These are phyloP conservation scores for Nelumbo lutea DNA, from an alignment of 164 flowering plant genomes.

Conservation along the genomic window DNA sequence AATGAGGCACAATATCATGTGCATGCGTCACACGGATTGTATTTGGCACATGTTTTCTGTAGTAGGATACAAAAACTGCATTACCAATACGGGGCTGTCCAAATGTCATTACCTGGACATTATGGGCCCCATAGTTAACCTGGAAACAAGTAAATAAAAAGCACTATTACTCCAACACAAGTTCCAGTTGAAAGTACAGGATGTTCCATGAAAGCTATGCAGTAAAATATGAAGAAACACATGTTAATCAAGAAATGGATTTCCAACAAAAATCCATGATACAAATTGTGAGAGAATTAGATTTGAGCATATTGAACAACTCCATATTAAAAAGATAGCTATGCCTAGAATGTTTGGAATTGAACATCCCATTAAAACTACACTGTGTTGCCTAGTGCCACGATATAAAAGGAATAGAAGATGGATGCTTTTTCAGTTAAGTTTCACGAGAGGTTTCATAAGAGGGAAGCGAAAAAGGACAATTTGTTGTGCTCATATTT, in stretches of 20 bases:
- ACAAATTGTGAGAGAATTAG: background rate
- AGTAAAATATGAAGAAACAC: background rate
- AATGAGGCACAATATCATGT: slow-evolving; percentile 93
- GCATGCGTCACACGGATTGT: slow-evolving; percentile 74
- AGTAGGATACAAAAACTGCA: slow-evolving; percentile 82
- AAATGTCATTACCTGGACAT: slow-evolving; percentile 82
- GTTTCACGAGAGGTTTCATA: too few relatives aligned
- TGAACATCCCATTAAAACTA: background rate
- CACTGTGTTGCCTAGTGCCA: too few relatives aligned
- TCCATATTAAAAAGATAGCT: background rate
- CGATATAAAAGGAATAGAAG: too few relatives aligned
- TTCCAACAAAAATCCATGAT: background rate
- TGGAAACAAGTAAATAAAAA: slow-evolving; percentile 26
- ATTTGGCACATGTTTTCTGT: slow-evolving; percentile 59
- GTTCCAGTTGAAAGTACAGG: background rate
- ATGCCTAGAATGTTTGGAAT: background rate
- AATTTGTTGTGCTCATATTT: too few relatives aligned
- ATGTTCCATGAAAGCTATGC: background rate
- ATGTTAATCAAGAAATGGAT: background rate
- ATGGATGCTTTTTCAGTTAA: too few relatives aligned
- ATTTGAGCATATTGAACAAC: background rate
- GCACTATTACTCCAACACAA: background rate
- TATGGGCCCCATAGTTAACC: slow-evolving; percentile 50
- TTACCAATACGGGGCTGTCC: slow-evolving; percentile 99
- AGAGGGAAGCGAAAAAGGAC: too few relatives aligned